These are phyloP conservation scores for Escallonia rubra DNA, from an alignment of 129 eudicot genomes.

Conservation along the genomic window DNA sequence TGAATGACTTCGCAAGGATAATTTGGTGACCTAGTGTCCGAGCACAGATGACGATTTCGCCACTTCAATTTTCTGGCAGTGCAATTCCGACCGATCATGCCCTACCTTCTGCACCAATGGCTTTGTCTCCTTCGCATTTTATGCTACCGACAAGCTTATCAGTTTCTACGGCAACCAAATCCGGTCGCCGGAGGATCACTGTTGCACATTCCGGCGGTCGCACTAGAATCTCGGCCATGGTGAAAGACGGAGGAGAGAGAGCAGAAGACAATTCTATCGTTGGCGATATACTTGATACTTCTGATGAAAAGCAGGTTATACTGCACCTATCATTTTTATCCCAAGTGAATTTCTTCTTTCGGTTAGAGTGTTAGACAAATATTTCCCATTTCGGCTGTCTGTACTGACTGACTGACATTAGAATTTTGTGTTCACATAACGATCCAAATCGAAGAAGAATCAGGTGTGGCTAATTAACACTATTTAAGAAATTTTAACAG, in stretches of 20 bases:
- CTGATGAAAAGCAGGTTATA: slow-evolving; percentile 28
- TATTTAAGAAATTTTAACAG: too few relatives aligned
- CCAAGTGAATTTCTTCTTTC: too few relatives aligned
- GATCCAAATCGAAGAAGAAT: too few relatives aligned
- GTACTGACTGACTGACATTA: too few relatives aligned
- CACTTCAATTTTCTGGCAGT: not conserved
- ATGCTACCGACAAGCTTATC: not conserved
- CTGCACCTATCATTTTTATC: too few relatives aligned
- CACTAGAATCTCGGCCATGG: slow-evolving; percentile 13
- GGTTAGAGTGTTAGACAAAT: too few relatives aligned
- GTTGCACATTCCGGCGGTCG: not conserved
- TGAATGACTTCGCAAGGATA: too few relatives aligned
- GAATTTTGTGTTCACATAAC: too few relatives aligned
- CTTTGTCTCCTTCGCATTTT: slow-evolving; percentile 9
- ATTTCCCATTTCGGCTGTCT: too few relatives aligned
- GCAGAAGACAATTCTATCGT: slow-evolving; percentile 8
- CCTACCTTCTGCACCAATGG: slow-evolving; percentile 22
- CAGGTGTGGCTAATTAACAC: too few relatives aligned
- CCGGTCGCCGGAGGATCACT: not conserved
- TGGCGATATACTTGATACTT: slow-evolving; percentile 1
- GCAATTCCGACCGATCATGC: not conserved
- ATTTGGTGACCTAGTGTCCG: too few relatives aligned
- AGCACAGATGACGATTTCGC: slow-evolving; percentile 24
- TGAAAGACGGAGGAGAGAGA: slow-evolving; percentile 11
- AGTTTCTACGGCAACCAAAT: not conserved